These are phyloP conservation scores for Halophytophthora batemanensis DNA, from an alignment of 352 stramenopile species.

Conservation along the genomic window DNA sequence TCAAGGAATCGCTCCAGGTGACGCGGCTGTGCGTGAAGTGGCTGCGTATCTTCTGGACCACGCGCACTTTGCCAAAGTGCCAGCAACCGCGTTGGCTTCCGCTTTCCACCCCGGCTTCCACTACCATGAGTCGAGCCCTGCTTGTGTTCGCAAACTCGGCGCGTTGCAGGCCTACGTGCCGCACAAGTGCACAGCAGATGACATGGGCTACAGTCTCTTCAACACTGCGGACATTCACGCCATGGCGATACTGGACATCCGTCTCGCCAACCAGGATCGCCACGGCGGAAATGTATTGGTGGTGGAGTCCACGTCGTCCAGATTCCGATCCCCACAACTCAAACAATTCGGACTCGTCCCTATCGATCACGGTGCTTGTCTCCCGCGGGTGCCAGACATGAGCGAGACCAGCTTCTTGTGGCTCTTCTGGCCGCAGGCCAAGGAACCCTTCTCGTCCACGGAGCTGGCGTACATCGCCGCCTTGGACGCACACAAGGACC, in stretches of 20 bases:
- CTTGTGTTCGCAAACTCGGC: conserved; percentile 33
- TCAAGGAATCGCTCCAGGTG: conserved; percentile 39
- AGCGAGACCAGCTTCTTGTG: conserved; percentile 69
- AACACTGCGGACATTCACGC: conserved; percentile 51
- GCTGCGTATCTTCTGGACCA: conserved; percentile 54
- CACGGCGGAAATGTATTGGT: conserved; percentile 79
- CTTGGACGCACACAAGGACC: conserved; percentile 34
- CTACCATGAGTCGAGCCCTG: conserved; percentile 6
- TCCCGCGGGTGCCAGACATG: conserved; percentile 43
- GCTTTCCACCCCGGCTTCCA: conserved; percentile 41
- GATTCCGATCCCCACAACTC: conserved; percentile 8
- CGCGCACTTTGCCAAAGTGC: conserved; percentile 41
- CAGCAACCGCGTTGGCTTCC: conserved; percentile 36
- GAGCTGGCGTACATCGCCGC: conserved; percentile 34
- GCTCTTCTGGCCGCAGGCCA: conserved; percentile 67
- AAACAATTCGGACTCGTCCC: conserved; percentile 45
- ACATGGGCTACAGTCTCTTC: conserved; percentile 48
- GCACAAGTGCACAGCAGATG: conserved; percentile 62
- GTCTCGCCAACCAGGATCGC: conserved; percentile 78
- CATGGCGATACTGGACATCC: conserved; percentile 75
- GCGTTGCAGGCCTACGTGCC: conserved; percentile 59
- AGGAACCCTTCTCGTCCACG: conserved; percentile 32
- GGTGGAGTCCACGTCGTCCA: conserved; percentile 12
- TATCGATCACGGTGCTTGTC: conserved; percentile 76
- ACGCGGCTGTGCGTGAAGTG: conserved; percentile 54